phyloP scores from a whole-genome alignment of 257 asterid species.

The Petunia axillaris region DNA sequence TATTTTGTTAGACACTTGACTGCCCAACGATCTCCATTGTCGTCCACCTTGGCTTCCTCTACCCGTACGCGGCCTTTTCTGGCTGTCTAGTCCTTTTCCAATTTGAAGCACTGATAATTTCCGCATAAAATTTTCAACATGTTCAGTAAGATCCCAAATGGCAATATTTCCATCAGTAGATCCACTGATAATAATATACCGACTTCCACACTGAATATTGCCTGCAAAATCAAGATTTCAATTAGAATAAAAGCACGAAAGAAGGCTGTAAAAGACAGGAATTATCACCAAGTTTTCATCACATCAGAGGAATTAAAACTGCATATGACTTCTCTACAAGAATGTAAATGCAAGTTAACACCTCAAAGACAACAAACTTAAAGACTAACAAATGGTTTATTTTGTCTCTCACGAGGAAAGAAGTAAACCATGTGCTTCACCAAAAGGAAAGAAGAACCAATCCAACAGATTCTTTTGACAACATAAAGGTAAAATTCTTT shows the following conservation, averaged over 20 bases:
- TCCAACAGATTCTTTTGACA: constrained; percentile 10
- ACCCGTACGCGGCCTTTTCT: constrained; percentile 91
- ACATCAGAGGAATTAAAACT: not conserved
- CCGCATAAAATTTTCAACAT: constrained; percentile 72
- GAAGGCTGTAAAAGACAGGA: not conserved
- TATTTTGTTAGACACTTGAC: constrained; percentile 48
- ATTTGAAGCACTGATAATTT: constrained; percentile 54
- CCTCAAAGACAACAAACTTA: constrained; percentile 9
- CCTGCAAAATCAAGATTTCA: constrained; percentile 44
- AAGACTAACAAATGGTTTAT: constrained; percentile 8
- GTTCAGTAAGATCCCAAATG: constrained; percentile 84
- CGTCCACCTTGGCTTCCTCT: constrained; percentile 99
- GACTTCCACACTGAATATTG: constrained; percentile 41
- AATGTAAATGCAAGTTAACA: constrained; percentile 21
- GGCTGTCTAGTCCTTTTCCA: constrained; percentile 61
- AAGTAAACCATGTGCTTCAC: not conserved
- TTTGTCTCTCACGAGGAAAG: constrained; percentile 8
- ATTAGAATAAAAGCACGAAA: constrained; percentile 24
- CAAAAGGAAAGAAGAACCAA: not conserved
- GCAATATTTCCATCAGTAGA: constrained; percentile 91
- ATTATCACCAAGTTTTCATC: constrained; percentile 11
- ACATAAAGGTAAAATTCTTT: constrained; percentile 2
- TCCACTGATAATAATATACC: constrained; percentile 76
- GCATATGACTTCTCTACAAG: not conserved
- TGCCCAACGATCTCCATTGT: constrained; percentile 63